Evolutionary conservation across 1,139 yeast genomes (phyloP), one percentile per base, ranked within the genome.

Genomic region (Debaryomyces fabryi): DNA sequence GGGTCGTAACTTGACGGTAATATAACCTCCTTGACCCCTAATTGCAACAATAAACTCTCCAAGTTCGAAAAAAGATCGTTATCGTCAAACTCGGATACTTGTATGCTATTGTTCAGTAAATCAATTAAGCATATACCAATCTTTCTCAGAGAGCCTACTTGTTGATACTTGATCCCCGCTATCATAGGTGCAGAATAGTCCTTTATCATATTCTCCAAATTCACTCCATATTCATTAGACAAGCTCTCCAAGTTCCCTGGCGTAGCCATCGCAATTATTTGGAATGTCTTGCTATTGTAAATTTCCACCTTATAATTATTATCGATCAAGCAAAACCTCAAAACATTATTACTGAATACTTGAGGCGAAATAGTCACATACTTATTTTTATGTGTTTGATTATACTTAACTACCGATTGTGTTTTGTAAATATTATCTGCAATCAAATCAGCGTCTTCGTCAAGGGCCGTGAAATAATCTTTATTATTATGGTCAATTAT

Each of bases 341-440:
- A 69, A 45, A 91, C 80, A 48, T 79, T 83, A 47, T 72, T 71
- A 23, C 82, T 70, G 51, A 91, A 81, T 1, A 89, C 90, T 41
- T 88, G 87, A 0, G 83, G 78, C 0, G 96, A 86, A 47, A 93
- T 72, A 0, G 97, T 88, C 40, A 90, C 88, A 56, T 87, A 87
- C 42, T 85, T 78, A 39, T 79, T 69, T 25, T 82, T 77, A 37
- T 74, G 76, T 16, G 71, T 62, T 18, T 64, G 53, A 49, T 81
- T 78, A 48, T 67, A 63, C 57, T 92, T 92, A 48, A 93, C 65
- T 5, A 90, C 96, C 16, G 95, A 83, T 39, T 80, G 83, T 0
- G 98, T 89, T 57, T 86, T 87, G 68, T 89, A 93, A 29, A 93
- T 83, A 48, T 78, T 74, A 52, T 91, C 95, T 3, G 97, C 97